A percentile compares a stretch with the other conserved stretches of the same genome.
Conservation (phyloP, 192 early-diverging fungal genomes). For the Linnemannia zychae region DNA sequence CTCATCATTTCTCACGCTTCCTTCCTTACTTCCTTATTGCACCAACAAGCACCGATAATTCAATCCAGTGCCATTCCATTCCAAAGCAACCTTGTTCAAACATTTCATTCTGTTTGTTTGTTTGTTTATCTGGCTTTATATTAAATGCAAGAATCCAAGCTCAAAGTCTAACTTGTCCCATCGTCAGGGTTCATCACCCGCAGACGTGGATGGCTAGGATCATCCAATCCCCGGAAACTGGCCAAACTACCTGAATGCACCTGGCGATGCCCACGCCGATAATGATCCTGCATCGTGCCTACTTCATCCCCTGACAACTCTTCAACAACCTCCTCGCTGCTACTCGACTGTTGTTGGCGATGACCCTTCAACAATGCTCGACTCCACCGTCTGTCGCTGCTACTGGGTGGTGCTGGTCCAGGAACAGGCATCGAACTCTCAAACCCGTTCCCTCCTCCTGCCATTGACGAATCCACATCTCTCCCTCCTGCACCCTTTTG, state of each 20-base stretch:
- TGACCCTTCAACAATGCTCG: constrained; percentile 19
- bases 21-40: no score
- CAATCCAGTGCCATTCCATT: no score
- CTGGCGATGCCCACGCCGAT: constrained; percentile 20
- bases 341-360: neutral
- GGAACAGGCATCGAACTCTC: neutral
- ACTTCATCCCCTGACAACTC: neutral
- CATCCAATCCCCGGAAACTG: constrained; percentile 30
- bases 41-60: no score
- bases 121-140: no score
- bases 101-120: no score
- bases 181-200: constrained; percentile 45
- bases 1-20: no score
- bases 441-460: neutral
- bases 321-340: neutral
- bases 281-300: neutral
- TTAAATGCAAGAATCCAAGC: no score
- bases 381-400: constrained; percentile 21
- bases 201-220: constrained; percentile 21
- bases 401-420: constrained; percentile 2
- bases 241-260: constrained; percentile 41
- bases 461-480: neutral
- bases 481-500: no score
- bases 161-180: neutral
- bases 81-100: no score